These are phyloP conservation scores for Podospora pseudocomata DNA, from an alignment of 495 filamentous ascomycete species.

Conservation along the genomic window DNA sequence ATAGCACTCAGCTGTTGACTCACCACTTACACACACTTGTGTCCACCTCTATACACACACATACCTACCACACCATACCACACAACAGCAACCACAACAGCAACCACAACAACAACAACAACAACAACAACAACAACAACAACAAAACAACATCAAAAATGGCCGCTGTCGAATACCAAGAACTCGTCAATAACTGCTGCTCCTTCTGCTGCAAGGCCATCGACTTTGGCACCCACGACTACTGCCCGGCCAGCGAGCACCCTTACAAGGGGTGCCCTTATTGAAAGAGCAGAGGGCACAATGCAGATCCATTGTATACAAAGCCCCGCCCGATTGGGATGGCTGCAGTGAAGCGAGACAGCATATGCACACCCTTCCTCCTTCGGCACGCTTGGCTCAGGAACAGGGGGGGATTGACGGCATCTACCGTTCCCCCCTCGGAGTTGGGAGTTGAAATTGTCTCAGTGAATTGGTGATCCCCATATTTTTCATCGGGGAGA, in stretches of 20 bases:
- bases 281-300: constrained; percentile 21
- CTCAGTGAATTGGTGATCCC: no score
- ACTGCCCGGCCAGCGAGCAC: constrained; percentile 42
- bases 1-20: neutral
- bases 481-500: no score
- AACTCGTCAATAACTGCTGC: constrained; percentile 51
- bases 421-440: no score
- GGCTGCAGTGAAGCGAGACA: constrained; percentile 18
- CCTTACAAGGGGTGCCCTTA: constrained; percentile 44
- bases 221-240: constrained; percentile 52
- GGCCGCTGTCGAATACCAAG: constrained; percentile 44
- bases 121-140: constrained; percentile 8
- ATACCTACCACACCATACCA: neutral
- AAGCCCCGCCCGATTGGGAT: constrained; percentile 25
- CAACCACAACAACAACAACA: neutral
- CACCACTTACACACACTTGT: neutral
- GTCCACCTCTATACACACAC: neutral
- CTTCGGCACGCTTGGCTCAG: no score
- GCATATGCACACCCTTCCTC: no score
- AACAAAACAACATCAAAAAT: constrained; percentile 29
- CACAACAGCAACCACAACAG: neutral
- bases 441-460: no score
- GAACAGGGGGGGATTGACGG: no score
- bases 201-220: constrained; percentile 52
- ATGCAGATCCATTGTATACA: constrained; percentile 1